phyloP scores from a whole-genome alignment of 371 early-diverging fungal genomes.

The Chytridium lagenaria region DNA sequence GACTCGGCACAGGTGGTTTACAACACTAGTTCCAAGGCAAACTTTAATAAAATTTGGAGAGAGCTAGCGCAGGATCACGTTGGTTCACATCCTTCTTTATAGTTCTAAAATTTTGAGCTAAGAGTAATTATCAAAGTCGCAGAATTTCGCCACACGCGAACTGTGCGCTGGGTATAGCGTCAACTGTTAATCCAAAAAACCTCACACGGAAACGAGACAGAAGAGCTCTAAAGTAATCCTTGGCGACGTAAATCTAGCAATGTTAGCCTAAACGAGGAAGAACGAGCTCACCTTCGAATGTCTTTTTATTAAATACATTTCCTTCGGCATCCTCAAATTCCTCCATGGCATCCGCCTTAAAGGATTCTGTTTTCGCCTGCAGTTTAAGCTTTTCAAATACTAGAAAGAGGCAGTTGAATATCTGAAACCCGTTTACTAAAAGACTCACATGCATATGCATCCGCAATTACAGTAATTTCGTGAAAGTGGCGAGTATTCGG shows the following conservation, averaged over 20 bases:
- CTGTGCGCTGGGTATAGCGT: slow-evolving; percentile 69
- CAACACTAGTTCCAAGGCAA: slow-evolving; percentile 68
- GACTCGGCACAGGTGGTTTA: slow-evolving; percentile 60
- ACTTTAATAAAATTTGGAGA: slow-evolving; percentile 43
- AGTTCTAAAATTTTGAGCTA: slow-evolving; percentile 1
- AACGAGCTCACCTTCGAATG: slow-evolving; percentile 72
- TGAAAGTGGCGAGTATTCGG: slow-evolving; percentile 93
- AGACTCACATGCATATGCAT: slow-evolving; percentile 84
- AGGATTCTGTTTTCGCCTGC: slow-evolving; percentile 60
- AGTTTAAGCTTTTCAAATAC: slow-evolving; percentile 87
- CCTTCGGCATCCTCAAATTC: slow-evolving; percentile 97
- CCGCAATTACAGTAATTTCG: slow-evolving; percentile 91
- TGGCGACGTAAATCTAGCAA: slow-evolving; percentile 82
- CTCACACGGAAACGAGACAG: too few relatives aligned
- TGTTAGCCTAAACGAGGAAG: slow-evolving; percentile 1
- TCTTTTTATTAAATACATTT: slow-evolving; percentile 98
- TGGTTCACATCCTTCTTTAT: not conserved
- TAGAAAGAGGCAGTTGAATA: slow-evolving; percentile 39
- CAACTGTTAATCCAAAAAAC: too few relatives aligned
- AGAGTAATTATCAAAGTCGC: slow-evolving; percentile 58
- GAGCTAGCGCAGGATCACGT: not conserved
- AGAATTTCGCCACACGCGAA: slow-evolving; percentile 63
- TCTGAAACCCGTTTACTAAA: not conserved
- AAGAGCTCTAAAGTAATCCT: slow-evolving; percentile 86
- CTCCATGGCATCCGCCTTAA: slow-evolving; percentile 81